Percentiles rank a stretch among this genome's conserved stretches.
Evolutionary conservation across 257 asterid species (phyloP).

Genomic region (Fraxinus americana): DNA sequence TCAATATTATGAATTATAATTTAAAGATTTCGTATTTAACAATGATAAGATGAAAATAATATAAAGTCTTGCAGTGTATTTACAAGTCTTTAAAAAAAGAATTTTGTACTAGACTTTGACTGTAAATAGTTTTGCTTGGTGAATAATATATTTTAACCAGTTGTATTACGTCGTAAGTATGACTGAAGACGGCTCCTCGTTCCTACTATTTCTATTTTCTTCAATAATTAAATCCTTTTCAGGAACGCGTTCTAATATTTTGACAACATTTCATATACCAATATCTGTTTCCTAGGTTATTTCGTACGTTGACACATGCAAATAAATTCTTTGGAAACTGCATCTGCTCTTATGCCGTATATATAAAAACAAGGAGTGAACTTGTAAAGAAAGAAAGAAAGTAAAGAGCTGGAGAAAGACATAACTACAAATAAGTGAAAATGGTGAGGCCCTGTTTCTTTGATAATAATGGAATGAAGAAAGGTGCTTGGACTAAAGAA

Average conservation of each 20-base stretch:
- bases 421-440: background rate
- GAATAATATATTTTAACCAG: background rate
- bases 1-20: background rate
- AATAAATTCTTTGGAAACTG: background rate
- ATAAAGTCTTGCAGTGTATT: too few species aligned
- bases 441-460: conserved; percentile 25
- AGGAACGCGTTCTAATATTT: background rate
- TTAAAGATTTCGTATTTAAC: background rate
- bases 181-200: background rate
- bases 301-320: background rate
- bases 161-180: background rate
- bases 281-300: background rate
- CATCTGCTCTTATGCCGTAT: background rate
- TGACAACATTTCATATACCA: background rate
- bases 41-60: too few species aligned
- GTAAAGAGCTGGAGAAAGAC: background rate
- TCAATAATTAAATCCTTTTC: background rate
- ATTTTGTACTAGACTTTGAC: background rate
- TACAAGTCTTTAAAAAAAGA: background rate
- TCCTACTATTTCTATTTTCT: background rate
- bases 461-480: conserved; percentile 27
- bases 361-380: background rate
- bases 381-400: background rate
- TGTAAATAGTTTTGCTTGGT: background rate
- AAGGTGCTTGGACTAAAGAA: conserved; percentile 33